These are phyloP conservation scores for Elongisporangium senticosum DNA, from an alignment of 352 stramenopile genomes.

Conservation along the genomic window DNA sequence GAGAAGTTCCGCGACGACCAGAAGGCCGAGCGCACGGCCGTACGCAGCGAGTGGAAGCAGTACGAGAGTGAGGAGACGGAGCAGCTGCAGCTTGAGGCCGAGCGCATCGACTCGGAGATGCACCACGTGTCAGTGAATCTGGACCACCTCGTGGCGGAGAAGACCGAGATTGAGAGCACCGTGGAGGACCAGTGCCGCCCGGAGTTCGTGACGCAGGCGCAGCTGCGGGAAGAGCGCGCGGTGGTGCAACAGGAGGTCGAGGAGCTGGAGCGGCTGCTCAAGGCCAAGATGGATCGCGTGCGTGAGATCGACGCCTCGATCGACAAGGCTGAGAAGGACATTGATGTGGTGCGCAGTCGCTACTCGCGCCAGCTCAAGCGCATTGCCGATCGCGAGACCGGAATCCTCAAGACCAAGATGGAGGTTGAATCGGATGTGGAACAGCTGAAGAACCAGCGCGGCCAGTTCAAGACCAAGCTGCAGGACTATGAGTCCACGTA, in stretches of 20 bases:
- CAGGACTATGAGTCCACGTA: constrained; percentile 45
- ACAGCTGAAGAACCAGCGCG: constrained; percentile 49
- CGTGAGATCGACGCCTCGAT: constrained; percentile 60
- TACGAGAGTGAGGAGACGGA: constrained; percentile 66
- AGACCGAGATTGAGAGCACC: constrained; percentile 68
- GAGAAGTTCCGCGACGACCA: constrained; percentile 78
- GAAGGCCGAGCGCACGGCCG: constrained; percentile 33
- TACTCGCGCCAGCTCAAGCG: constrained; percentile 80
- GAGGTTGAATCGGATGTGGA: constrained; percentile 69
- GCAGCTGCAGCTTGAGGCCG: constrained; percentile 72
- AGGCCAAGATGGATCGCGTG: constrained; percentile 50
- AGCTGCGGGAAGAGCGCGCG: constrained; percentile 51
- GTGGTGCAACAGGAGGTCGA: constrained; percentile 66
- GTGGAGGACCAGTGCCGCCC: constrained; percentile 72
- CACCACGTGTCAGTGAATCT: constrained; percentile 71
- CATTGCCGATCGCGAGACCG: constrained; percentile 66
- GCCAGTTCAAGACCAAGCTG: constrained; percentile 48
- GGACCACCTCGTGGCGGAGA: constrained; percentile 62
- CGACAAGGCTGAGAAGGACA: constrained; percentile 67
- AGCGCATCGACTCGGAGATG: constrained; percentile 70
- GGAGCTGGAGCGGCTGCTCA: constrained; percentile 64
- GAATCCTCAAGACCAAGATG: constrained; percentile 63
- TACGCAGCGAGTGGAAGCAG: constrained; percentile 53
- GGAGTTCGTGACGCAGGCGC: constrained; percentile 45
- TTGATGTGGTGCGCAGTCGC: constrained; percentile 60